Evolutionary conservation across 1,284 basidiomycete species (phyloP).

Genomic region (Apiotrichum domesticum): DNA sequence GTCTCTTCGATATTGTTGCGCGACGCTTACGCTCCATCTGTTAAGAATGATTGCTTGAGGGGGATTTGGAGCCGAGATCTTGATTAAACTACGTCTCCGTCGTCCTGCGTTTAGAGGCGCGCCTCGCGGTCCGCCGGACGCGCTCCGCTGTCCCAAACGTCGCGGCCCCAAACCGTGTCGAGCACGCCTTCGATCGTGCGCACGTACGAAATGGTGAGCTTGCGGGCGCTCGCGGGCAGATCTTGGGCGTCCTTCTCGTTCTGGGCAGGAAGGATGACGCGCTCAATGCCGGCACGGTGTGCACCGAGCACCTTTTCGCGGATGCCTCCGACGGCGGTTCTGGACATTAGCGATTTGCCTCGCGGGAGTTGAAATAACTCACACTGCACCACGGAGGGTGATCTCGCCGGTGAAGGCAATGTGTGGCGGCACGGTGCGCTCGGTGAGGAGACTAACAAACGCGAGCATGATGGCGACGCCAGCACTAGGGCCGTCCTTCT

Average conservation of each 20-base stretch:
- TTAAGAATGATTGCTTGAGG: not conserved
- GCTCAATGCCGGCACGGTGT: constrained; percentile 84
- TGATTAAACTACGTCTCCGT: too few species aligned
- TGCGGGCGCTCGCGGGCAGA: constrained; percentile 81
- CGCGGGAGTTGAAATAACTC: constrained; percentile 6
- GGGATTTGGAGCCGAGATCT: not conserved
- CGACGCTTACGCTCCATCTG: not conserved
- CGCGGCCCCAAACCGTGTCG: constrained; percentile 36
- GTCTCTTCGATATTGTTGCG: too few species aligned
- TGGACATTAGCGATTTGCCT: constrained; percentile 4
- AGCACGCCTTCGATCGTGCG: constrained; percentile 30
- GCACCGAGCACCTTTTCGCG: constrained; percentile 93
- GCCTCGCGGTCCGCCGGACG: constrained; percentile 4
- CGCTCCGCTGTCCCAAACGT: constrained; percentile 6
- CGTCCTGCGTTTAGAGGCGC: not conserved
- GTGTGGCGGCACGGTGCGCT: constrained; percentile 68
- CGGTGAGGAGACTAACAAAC: constrained; percentile 79
- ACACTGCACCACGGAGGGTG: constrained; percentile 79
- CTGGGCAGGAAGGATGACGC: constrained; percentile 67
- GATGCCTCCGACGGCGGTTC: constrained; percentile 77
- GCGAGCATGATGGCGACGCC: constrained; percentile 85
- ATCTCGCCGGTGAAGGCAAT: constrained; percentile 93
- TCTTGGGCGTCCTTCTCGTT: constrained; percentile 86
- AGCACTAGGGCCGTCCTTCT: constrained; percentile 93
- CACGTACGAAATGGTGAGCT: constrained; percentile 68